Conservation (phyloP, 768 basidiomycete species). For the Kwoniella heveanensis region DNA sequence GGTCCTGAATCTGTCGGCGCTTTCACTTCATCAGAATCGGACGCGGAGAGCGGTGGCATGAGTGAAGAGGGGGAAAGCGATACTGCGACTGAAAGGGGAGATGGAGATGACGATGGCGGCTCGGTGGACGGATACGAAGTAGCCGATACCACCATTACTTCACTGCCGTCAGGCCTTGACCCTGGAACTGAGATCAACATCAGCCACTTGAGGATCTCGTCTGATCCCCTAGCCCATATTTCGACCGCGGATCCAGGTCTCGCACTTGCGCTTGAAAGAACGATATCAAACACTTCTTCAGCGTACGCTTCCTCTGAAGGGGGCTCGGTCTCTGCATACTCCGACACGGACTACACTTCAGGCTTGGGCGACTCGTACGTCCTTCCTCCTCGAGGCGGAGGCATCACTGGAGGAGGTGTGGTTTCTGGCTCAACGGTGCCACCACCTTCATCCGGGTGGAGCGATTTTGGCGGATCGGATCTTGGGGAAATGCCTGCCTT, state of each 20-base stretch:
- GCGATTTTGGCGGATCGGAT: constrained; percentile 14
- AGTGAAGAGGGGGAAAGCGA: background rate
- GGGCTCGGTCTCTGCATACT: constrained; percentile 19
- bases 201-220: background rate
- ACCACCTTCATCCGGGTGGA: constrained; percentile 13
- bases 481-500: constrained; percentile 13
- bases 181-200: background rate
- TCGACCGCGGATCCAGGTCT: background rate
- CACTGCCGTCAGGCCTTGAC: background rate
- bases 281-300: constrained; percentile 36
- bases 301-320: constrained; percentile 40
- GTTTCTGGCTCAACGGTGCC: constrained; percentile 23
- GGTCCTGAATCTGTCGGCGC: constrained; percentile 16
- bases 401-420: background rate
- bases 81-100: constrained; percentile 18
- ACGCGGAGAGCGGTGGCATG: background rate
- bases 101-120: constrained; percentile 3
- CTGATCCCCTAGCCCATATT: too few species aligned
- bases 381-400: background rate
- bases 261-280: constrained; percentile 12
- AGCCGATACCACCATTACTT: constrained; percentile 8
- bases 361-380: constrained; percentile 4
- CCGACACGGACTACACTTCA: constrained; percentile 20
- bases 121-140: constrained; percentile 14
- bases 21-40: constrained; percentile 1